Evolutionary conservation across 2,329 filamentous ascomycete species (phyloP).

Genomic region (Leptoxyphium fumago): DNA sequence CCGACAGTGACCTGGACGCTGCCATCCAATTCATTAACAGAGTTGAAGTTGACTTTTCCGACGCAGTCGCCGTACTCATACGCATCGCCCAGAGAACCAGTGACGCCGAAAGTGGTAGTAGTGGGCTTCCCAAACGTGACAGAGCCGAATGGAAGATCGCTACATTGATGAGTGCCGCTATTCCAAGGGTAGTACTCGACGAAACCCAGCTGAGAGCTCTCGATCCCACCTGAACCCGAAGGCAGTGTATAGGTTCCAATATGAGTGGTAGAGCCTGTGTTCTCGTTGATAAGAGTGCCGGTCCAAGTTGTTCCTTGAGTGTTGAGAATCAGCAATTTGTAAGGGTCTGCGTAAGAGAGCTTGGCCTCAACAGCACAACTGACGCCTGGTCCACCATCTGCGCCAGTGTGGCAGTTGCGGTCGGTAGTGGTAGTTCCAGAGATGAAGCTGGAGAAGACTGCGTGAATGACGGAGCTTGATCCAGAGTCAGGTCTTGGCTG

Average conservation of each 20-base stretch:
- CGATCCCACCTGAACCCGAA: slow-evolving; percentile 10
- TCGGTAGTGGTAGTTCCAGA: slow-evolving; percentile 12
- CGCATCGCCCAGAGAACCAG: slow-evolving; percentile 7
- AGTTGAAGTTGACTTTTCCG: slow-evolving; percentile 11
- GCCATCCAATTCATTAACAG: slow-evolving; percentile 2
- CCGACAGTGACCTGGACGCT: background rate
- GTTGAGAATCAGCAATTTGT: slow-evolving; percentile 13
- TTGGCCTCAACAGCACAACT: slow-evolving; percentile 14
- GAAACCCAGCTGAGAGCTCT: slow-evolving; percentile 14
- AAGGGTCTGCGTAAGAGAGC: slow-evolving; percentile 9
- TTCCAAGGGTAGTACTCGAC: slow-evolving; percentile 19
- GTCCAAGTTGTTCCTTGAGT: slow-evolving; percentile 15
- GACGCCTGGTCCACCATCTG: slow-evolving; percentile 16
- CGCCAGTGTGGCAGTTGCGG: slow-evolving; percentile 14
- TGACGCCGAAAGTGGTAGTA: slow-evolving; percentile 3
- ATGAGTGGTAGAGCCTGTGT: slow-evolving; percentile 9
- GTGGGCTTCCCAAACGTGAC: slow-evolving; percentile 1
- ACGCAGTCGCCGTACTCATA: slow-evolving; percentile 19
- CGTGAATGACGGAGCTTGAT: slow-evolving; percentile 13
- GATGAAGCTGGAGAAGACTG: slow-evolving; percentile 20
- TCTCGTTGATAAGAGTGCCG: slow-evolving; percentile 14
- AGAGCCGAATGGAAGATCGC: background rate
- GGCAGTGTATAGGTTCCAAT: slow-evolving; percentile 18
- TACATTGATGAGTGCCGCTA: background rate
- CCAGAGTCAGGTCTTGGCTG: slow-evolving; percentile 11